These are phyloP conservation scores for Ceriops decandra DNA, from an alignment of 345 rosid species.

Conservation along the genomic window DNA sequence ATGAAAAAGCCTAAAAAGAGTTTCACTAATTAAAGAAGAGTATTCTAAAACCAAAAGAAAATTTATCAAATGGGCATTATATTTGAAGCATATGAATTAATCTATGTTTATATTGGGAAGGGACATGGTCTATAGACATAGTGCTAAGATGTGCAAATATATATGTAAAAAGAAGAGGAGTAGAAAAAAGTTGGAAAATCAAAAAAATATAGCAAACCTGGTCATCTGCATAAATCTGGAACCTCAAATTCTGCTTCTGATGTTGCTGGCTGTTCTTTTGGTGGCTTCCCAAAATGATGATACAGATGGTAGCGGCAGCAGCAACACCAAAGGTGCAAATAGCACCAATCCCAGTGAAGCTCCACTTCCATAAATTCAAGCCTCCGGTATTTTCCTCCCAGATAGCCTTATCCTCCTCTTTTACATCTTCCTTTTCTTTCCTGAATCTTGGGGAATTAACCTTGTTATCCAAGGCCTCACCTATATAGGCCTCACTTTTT, in stretches of 20 bases:
- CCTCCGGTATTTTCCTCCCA: constrained; percentile 43
- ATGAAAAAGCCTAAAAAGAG: too few species aligned
- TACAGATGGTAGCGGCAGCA: constrained; percentile 82
- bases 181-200: background rate
- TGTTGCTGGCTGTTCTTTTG: constrained; percentile 45
- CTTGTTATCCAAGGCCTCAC: constrained; percentile 27
- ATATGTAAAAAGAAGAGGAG: background rate
- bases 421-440: constrained; percentile 10
- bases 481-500: constrained; percentile 7
- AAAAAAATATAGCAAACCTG: constrained; percentile 38
- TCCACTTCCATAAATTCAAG: constrained; percentile 69
- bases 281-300: constrained; percentile 57
- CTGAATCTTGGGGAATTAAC: constrained; percentile 42
- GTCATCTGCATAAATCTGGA: constrained; percentile 72
- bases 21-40: too few species aligned
- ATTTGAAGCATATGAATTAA: too few species aligned
- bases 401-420: constrained; percentile 23
- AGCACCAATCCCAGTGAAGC: constrained; percentile 82
- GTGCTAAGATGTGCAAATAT: background rate
- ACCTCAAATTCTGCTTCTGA: constrained; percentile 47
- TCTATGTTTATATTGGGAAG: too few species aligned
- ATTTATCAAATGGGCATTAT: too few species aligned
- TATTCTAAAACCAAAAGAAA: too few species aligned
- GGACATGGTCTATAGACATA: background rate
- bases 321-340: constrained; percentile 92